These are phyloP conservation scores for Eruca vesicaria DNA, from an alignment of 441 rosid species.

Conservation along the genomic window DNA sequence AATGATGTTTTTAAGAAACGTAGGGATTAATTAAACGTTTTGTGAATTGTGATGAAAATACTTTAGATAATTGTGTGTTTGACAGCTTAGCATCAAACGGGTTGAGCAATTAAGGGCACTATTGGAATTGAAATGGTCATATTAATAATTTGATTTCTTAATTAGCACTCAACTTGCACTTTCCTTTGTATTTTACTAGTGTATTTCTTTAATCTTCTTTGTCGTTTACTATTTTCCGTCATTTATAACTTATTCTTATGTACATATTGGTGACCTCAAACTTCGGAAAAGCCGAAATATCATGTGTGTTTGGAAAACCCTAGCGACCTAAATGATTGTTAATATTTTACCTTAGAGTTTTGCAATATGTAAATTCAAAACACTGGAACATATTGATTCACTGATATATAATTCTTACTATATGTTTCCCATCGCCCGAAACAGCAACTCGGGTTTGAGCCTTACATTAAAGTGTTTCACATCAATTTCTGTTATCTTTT, in stretches of 20 bases:
- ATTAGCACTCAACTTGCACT: slow-evolving; percentile 38
- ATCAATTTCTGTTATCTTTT: too few species aligned
- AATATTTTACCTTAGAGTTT: neutral
- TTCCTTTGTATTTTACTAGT: slow-evolving; percentile 12
- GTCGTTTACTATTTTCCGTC: slow-evolving; percentile 23
- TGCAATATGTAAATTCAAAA: neutral
- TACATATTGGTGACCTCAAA: slow-evolving; percentile 25
- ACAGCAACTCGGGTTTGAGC: neutral
- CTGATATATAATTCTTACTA: neutral
- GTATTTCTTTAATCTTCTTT: slow-evolving; percentile 22
- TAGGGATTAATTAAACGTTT: too few species aligned
- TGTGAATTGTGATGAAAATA: too few species aligned
- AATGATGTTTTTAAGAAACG: too few species aligned
- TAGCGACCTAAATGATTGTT: slow-evolving; percentile 19
- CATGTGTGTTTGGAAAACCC: slow-evolving; percentile 18
- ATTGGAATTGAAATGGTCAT: slow-evolving; percentile 17
- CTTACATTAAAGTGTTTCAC: neutral
- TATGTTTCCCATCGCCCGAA: neutral
- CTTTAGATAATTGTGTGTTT: slow-evolving; percentile 34
- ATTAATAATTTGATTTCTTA: slow-evolving; percentile 22
- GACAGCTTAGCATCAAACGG: slow-evolving; percentile 38
- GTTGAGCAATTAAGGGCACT: slow-evolving; percentile 24
- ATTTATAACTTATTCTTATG: neutral
- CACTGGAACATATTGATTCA: neutral
- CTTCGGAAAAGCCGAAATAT: neutral